Evolutionary conservation across 2,329 filamentous ascomycete species (phyloP).

Genomic region (Sclerotinia borealis): DNA sequence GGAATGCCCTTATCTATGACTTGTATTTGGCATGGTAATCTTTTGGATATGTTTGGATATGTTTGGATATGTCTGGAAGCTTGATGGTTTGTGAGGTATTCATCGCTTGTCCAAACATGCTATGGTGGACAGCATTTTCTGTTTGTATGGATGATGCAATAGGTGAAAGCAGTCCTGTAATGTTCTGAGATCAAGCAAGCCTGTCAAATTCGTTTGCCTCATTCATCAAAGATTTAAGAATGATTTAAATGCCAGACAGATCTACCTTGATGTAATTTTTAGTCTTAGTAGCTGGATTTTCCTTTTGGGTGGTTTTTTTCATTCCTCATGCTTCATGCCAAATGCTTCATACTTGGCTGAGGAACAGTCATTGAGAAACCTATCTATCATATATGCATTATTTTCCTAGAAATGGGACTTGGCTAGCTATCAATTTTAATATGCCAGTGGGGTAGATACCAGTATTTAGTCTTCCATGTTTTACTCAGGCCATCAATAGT

Average conservation of each 20-base stretch:
- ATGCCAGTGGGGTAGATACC: background rate
- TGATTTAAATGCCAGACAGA: background rate
- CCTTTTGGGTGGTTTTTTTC: background rate
- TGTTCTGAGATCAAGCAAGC: background rate
- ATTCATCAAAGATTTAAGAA: background rate
- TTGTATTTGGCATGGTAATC: background rate
- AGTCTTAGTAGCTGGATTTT: no score
- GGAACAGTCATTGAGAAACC: fast-evolving
- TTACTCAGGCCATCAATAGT: background rate
- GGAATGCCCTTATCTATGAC: background rate
- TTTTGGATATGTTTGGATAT: no score
- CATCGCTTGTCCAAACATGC: background rate
- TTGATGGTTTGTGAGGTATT: background rate
- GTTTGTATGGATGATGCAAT: no score
- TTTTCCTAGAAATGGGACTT: background rate
- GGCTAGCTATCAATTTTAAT: background rate
- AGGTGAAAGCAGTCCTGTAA: background rate
- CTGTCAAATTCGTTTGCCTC: no score
- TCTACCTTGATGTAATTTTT: background rate
- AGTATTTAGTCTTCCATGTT: background rate
- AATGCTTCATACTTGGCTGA: background rate
- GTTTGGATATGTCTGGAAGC: no score
- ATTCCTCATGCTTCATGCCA: background rate
- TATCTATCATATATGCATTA: background rate
- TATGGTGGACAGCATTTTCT: background rate